Conservation (phyloP, 257 asterid genomes). For the Solanum chmielewskii region DNA sequence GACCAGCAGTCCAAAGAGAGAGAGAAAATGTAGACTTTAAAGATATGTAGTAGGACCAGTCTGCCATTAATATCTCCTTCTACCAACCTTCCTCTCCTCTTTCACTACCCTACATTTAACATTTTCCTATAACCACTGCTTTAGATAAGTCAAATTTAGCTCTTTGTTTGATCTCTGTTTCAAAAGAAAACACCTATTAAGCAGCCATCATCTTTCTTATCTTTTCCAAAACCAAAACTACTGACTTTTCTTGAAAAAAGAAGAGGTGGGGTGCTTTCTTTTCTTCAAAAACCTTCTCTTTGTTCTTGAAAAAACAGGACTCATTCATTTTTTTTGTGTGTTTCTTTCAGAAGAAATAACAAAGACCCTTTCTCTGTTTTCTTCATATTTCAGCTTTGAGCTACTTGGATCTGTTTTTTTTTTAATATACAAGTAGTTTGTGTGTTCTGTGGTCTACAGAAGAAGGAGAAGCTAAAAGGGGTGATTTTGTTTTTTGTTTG, state of each 20-base stretch:
- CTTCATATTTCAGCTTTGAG: not conserved
- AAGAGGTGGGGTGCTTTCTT: not conserved
- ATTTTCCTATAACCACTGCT: not conserved
- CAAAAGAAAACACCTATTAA: not conserved
- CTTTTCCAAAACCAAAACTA: not conserved
- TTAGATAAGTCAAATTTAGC: not conserved
- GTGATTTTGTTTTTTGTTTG: not conserved
- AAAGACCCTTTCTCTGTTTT: not conserved
- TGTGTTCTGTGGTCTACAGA: slow-evolving; percentile 1
- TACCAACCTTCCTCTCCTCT: slow-evolving; percentile 4
- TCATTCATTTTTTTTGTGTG: not conserved
- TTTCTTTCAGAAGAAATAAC: not conserved
- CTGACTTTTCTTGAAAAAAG: not conserved
- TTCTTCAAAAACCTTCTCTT: not conserved
- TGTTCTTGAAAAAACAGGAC: not conserved
- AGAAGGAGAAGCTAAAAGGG: not conserved
- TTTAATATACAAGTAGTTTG: not conserved
- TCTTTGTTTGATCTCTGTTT: not conserved
- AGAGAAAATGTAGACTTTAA: not conserved
- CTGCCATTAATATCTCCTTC: slow-evolving; percentile 12
- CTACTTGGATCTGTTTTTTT: not conserved
- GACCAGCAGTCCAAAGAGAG: slow-evolving; percentile 1
- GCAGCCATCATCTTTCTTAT: not conserved
- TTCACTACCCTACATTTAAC: not conserved
- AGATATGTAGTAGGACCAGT: not conserved